Conservation (phyloP, 225 moss, liverwort and hornwort genomes). For the Sphagnum tenellum region DNA sequence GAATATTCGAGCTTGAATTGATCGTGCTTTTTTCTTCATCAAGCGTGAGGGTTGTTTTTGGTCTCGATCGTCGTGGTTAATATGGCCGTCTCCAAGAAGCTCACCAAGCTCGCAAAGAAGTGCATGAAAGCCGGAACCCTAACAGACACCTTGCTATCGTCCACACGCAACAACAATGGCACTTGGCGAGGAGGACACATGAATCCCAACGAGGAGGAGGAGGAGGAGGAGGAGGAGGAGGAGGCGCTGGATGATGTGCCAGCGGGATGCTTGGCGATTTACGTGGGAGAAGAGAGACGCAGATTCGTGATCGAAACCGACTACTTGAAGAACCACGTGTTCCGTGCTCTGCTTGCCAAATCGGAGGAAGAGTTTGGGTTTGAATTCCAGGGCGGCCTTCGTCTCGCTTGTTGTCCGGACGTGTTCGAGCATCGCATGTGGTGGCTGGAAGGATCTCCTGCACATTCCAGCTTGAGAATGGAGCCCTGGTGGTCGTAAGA, state of each 20-base stretch:
- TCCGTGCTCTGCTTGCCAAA: slow-evolving; percentile 48
- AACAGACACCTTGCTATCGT: slow-evolving; percentile 15
- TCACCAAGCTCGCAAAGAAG: slow-evolving; percentile 29
- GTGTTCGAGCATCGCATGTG: slow-evolving; percentile 65
- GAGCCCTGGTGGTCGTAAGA: too few species aligned
- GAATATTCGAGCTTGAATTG: too few species aligned
- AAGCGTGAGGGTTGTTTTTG: too few species aligned
- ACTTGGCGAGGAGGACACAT: too few species aligned
- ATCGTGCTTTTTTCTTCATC: too few species aligned
- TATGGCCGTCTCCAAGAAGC: slow-evolving; percentile 35
- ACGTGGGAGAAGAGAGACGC: slow-evolving; percentile 47
- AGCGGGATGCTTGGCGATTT: slow-evolving; percentile 51
- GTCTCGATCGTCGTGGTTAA: too few species aligned
- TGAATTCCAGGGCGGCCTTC: slow-evolving; percentile 52
- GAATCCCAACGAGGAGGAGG: not conserved
- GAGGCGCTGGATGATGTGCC: slow-evolving; percentile 29
- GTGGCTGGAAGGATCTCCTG: slow-evolving; percentile 20
- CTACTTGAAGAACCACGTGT: slow-evolving; percentile 37
- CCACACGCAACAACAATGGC: slow-evolving; percentile 7
- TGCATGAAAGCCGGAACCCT: slow-evolving; percentile 10
- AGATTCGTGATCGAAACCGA: slow-evolving; percentile 54
- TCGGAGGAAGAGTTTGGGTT: slow-evolving; percentile 70
- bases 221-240: not conserved
- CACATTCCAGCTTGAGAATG: too few species aligned
- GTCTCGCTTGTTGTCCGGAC: slow-evolving; percentile 52